phyloP scores from a whole-genome alignment of 2,329 filamentous ascomycete genomes.

The Aspergillus pseudoterreus region DNA sequence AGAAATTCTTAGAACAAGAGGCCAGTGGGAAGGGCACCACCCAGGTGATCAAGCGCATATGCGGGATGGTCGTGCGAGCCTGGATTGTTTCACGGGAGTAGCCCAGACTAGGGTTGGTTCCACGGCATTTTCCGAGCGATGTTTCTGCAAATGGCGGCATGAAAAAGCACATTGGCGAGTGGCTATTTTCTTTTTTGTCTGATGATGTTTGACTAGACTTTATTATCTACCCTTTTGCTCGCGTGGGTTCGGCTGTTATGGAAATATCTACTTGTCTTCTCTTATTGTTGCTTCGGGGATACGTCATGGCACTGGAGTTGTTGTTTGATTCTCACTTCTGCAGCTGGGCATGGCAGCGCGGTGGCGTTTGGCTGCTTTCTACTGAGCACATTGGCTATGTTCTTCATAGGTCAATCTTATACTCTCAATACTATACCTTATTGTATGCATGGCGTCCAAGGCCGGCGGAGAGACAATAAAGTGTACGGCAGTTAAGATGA shows the following conservation, averaged over 20 bases:
- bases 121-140: constrained; percentile 7
- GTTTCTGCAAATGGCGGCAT: constrained; percentile 18
- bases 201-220: constrained; percentile 18
- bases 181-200: constrained; percentile 10
- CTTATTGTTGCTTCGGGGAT: constrained; percentile 13
- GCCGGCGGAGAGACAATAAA: no score
- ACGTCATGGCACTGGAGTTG: constrained; percentile 19
- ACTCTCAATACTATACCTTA: no score
- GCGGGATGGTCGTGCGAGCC: constrained; percentile 62
- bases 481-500: no score
- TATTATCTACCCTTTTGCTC: constrained; percentile 6
- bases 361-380: constrained; percentile 21
- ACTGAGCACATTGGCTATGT: not conserved
- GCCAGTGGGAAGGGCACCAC: constrained; percentile 66
- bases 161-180: constrained; percentile 15
- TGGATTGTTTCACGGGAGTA: constrained; percentile 45
- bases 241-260: constrained; percentile 2
- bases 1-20: constrained; percentile 66
- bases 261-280: not conserved
- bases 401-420: no score
- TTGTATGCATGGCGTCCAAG: no score
- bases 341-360: constrained; percentile 17
- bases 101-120: constrained; percentile 5
- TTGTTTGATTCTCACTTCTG: constrained; percentile 10
- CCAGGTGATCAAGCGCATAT: constrained; percentile 67